Conservation (phyloP, 2,329 filamentous ascomycete species). For the Ilyonectria robusta region DNA sequence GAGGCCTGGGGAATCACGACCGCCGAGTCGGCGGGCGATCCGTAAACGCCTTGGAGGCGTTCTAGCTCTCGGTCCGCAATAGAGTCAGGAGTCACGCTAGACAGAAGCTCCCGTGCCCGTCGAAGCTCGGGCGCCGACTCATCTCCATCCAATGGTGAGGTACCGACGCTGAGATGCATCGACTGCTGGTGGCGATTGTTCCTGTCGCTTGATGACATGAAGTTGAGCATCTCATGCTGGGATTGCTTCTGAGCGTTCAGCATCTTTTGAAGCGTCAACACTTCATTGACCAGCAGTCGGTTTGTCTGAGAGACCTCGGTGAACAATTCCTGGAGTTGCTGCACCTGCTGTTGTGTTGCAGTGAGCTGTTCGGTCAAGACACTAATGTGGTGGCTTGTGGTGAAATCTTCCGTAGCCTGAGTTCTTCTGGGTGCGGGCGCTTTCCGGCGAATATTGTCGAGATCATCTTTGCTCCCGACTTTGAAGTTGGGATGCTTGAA, state of each 20-base stretch:
- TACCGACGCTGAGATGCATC: slow-evolving; percentile 53
- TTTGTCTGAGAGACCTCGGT: slow-evolving; percentile 80
- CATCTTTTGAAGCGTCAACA: slow-evolving; percentile 72
- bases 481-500: slow-evolving; percentile 98
- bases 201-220: slow-evolving; percentile 62
- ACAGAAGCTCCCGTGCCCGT: slow-evolving; percentile 70
- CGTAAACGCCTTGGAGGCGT: slow-evolving; percentile 68
- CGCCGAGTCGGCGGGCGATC: slow-evolving; percentile 68
- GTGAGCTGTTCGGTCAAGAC: slow-evolving; percentile 89
- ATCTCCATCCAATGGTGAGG: slow-evolving; percentile 61
- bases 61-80: slow-evolving; percentile 69
- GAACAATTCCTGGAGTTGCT: slow-evolving; percentile 87
- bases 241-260: slow-evolving; percentile 71
- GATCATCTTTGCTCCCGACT: slow-evolving; percentile 93
- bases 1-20: slow-evolving; percentile 57
- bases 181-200: slow-evolving; percentile 52
- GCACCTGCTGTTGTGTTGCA: slow-evolving; percentile 93
- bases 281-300: slow-evolving; percentile 73
- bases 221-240: slow-evolving; percentile 70
- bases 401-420: slow-evolving; percentile 76
- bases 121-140: slow-evolving; percentile 68
- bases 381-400: slow-evolving; percentile 89
- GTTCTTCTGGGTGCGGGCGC: slow-evolving; percentile 90
- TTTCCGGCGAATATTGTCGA: slow-evolving; percentile 97
- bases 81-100: slow-evolving; percentile 65